phyloP scores from a whole-genome alignment of 148 eudicot species.

The Mesembryanthemum crystallinum region DNA sequence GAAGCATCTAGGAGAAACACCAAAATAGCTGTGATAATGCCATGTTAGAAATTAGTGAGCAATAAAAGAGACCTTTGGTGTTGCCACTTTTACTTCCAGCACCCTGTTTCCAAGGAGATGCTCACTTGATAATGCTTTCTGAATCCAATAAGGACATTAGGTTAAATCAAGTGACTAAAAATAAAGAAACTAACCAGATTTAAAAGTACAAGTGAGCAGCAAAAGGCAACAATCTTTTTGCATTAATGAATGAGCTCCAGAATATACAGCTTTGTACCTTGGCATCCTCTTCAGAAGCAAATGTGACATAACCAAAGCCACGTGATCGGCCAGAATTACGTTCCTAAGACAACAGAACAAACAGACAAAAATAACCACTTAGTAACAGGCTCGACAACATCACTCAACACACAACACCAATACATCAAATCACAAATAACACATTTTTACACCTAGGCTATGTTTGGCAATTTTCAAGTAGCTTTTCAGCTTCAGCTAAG shows the following conservation, averaged over 20 bases:
- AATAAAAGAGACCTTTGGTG: conserved; percentile 42
- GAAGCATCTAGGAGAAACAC: not conserved
- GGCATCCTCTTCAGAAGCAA: conserved; percentile 74
- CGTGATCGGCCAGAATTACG: conserved; percentile 90
- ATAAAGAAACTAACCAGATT: not conserved
- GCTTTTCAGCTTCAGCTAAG: too few relatives aligned
- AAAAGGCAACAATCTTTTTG: not conserved
- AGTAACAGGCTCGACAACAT: not conserved
- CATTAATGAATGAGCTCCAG: not conserved
- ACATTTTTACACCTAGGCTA: not conserved
- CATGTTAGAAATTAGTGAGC: not conserved
- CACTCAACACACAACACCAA: not conserved
- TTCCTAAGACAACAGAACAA: conserved; percentile 44
- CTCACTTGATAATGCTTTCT: conserved; percentile 73
- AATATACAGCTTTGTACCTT: conserved; percentile 43
- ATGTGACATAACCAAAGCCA: conserved; percentile 98
- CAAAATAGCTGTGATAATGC: not conserved
- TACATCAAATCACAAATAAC: not conserved
- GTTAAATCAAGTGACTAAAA: not conserved
- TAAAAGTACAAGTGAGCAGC: not conserved
- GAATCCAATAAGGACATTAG: conserved; percentile 18
- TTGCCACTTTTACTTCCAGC: conserved; percentile 89
- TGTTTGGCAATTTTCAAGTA: too few relatives aligned
- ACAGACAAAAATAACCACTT: not conserved
- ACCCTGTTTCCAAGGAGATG: conserved; percentile 74